Evolutionary conservation across 441 rosid genomes (phyloP).

Genomic region (Populus hybrid): DNA sequence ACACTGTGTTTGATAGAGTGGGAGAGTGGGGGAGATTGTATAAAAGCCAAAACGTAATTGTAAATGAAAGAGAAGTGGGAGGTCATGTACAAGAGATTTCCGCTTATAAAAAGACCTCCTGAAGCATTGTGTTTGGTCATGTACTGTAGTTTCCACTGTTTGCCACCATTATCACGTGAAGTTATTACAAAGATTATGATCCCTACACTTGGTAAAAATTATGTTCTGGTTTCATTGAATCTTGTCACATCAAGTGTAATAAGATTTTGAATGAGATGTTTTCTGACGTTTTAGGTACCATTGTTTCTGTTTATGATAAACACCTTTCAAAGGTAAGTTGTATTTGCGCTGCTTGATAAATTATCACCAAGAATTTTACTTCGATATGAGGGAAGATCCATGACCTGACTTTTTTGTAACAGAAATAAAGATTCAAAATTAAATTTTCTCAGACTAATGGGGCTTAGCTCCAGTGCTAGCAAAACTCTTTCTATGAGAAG

Average conservation of each 20-base stretch:
- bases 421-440: neutral
- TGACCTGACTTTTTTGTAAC: neutral
- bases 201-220: neutral
- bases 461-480: no score
- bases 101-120: neutral
- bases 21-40: neutral
- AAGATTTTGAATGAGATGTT: neutral
- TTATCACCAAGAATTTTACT: neutral
- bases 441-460: neutral
- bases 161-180: neutral
- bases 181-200: neutral
- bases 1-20: neutral
- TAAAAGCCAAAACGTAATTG: neutral
- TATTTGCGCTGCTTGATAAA: neutral
- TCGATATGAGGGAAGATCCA: neutral
- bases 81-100: neutral
- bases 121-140: neutral
- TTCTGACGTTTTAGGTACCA: neutral
- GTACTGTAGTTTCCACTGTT: neutral
- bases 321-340: neutral
- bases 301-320: neutral
- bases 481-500: no score
- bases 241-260: neutral
- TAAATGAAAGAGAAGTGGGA: neutral
- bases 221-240: slow-evolving; percentile 2